Evolutionary conservation across 495 filamentous ascomycete genomes (phyloP), one percentile per base, ranked within the genome.

Genomic region (Halenospora varia): DNA sequence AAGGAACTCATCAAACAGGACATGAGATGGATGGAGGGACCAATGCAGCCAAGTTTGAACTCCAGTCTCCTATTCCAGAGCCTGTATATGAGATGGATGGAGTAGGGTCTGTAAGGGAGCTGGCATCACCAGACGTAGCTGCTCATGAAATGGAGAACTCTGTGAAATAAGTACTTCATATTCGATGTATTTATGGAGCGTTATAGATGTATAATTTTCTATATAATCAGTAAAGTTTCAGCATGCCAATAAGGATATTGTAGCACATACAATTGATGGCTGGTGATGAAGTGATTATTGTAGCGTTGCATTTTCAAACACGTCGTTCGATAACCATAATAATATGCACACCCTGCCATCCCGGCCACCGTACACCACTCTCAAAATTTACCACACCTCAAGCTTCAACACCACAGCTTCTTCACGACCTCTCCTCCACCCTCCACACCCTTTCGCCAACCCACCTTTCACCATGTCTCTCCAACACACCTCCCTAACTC

Each of bases 401-500:
- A 52, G 29, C 26, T 35, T 35, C 29, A 35, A 35, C 29, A 35
- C 29, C 29, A 35, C 29, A 35, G 29, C 29, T 35, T 13, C 29
- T 6, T 4, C 29, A 13, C 29, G 13, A 4, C 4, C 29, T 13
- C 4, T 35, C 13, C 13, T 6, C 29, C 29, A 35, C 29, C 29
- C 4, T 35, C 13, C 13, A 35, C 29, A 6, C 29, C 29, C 29
- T 6, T 6, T 4, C 29, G 13, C 29, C 29, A 35, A 35, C 29
- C 4, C 13, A 20, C 18, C 13, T 9, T 45, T 20, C 11, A 3
- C 42, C n/a, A 6, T 45, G 8, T n/a, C 42, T 45, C 42, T 17
- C 11, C 22, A 39, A 24, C 53, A 60, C 52, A 51, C 56, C 2
- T 13, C 60, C 2, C 45, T 59, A 17, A 55, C 44, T 9, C 40